Conservation (phyloP, 106 monocot species). For the Acorus calamus region DNA sequence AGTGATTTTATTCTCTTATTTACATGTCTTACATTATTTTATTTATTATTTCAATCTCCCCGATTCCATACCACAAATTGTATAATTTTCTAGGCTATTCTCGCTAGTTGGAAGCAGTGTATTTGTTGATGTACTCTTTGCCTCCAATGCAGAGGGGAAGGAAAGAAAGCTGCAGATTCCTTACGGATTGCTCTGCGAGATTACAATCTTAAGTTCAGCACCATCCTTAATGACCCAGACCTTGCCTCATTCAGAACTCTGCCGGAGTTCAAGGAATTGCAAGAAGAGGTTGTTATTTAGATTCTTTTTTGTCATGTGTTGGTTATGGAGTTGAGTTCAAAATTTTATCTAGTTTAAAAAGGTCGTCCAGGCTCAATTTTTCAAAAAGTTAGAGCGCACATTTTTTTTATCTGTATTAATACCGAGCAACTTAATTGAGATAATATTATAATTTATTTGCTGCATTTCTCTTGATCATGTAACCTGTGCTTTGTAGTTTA, state of each 20-base stretch:
- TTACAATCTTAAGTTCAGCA: conserved; percentile 86
- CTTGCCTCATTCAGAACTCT: conserved; percentile 84
- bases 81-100: neutral
- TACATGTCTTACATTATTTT: too few species aligned
- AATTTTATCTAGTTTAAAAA: too few species aligned
- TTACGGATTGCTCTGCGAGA: conserved; percentile 75
- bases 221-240: conserved; percentile 94
- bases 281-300: conserved; percentile 66
- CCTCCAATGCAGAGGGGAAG: conserved; percentile 67
- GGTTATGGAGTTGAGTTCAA: too few species aligned
- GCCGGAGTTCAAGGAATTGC: conserved; percentile 87
- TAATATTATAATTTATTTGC: too few species aligned
- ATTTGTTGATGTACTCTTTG: neutral
- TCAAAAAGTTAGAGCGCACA: neutral
- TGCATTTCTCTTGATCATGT: too few species aligned
- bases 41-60: too few species aligned
- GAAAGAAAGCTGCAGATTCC: conserved; percentile 71
- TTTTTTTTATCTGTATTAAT: neutral
- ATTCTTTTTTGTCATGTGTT: neutral
- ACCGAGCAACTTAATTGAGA: too few species aligned
- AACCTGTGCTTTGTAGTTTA: conserved; percentile 11
- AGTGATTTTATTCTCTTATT: too few species aligned
- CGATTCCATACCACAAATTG: too few species aligned
- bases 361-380: neutral
- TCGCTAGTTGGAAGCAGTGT: neutral